A percentile compares a stretch with the other conserved stretches of the same genome.
phyloP scores from a whole-genome alignment of 768 basidiomycete species.

The Flagelloscypha sp. region DNA sequence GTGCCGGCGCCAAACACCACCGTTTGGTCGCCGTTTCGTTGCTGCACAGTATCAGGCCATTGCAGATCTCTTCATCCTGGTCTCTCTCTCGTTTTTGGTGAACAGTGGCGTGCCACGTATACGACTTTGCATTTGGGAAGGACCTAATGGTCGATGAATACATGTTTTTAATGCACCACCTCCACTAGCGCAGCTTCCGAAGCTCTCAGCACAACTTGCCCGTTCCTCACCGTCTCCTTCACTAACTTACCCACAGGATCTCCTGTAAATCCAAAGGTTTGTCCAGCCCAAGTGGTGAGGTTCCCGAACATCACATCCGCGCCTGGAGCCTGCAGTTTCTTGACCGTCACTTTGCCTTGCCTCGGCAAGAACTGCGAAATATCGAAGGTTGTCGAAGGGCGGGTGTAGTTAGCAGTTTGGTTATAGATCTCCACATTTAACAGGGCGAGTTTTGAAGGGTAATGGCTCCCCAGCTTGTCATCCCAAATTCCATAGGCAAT shows the following conservation, averaged over 20 bases:
- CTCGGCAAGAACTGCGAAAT: conserved; percentile 31
- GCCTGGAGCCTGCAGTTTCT: conserved; percentile 38
- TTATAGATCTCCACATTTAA: conserved; percentile 47
- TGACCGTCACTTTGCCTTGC: conserved; percentile 25
- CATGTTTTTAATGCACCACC: too few relatives aligned
- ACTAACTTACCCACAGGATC: conserved; percentile 26
- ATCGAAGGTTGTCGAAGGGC: conserved; percentile 37
- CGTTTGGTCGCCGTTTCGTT: too few relatives aligned
- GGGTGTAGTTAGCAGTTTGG: conserved; percentile 30
- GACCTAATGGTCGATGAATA: too few relatives aligned
- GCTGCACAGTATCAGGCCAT: too few relatives aligned
- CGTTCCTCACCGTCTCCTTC: conserved; percentile 30
- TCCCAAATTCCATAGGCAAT: conserved; percentile 49
- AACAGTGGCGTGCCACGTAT: too few relatives aligned
- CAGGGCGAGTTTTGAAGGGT: conserved; percentile 38
- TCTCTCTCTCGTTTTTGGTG: too few relatives aligned
- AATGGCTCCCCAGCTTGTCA: conserved; percentile 17
- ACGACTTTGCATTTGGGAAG: too few relatives aligned
- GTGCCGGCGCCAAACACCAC: too few relatives aligned
- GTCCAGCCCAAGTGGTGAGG: conserved; percentile 43
- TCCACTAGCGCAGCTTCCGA: conserved; percentile 32
- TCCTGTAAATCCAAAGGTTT: conserved; percentile 31
- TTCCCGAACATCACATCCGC: conserved; percentile 37
- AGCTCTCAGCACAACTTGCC: conserved; percentile 25
- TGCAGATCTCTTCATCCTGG: too few relatives aligned